Base-by-base conservation (phyloP, 2,329 filamentous ascomycete species). In the Rutstroemia sp. region DNA sequence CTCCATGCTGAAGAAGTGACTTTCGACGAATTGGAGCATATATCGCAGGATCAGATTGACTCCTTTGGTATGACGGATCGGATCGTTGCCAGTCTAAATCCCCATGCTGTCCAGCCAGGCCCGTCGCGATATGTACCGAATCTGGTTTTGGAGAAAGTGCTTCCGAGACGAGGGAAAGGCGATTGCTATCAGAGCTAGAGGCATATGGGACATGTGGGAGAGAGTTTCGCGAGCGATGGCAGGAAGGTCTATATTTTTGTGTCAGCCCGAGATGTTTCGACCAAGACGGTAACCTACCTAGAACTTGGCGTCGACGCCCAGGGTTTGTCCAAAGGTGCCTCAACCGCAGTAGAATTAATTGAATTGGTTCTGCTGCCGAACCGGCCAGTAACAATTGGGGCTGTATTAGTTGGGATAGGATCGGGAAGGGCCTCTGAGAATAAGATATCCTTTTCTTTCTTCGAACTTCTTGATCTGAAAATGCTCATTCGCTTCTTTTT, bases 1-100 rank as follows among this genome's bases (percentile, higher is more conserved):
- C 59, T 21, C 67, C 68, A 56, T 65, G 68, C 36, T 66, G 65
- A 23, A 64, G 57, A 16, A 69, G 60, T 19, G 67, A 69, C 10
- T 66, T 58, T 19, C 67, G 60, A 46, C 68, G 58, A 21, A 67
- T 68, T 3, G 65, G 65, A 2, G 56, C 59, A 58, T 65, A 67
- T 49, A 65, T 45, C n/a, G 60, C 51, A 6, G 60, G 54, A 27
- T 65, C 62, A 10, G 65, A 65, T 39, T 60, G 58, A 16, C 57
- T 63, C 56, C 54, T 57, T 17, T 60, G 51, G 19, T 12, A 56
- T 12, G 36, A 51, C 23, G 53, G 47, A 34, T 56, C 53, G 10
- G 53, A 51, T 2, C 38, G n/a, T 23, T 56, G 53, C 53, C 47
- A 51, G 51, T 56, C 53, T 19, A 44, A 46, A 9, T 58, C 47